Base-by-base conservation (phyloP, 202 grass and related monocot species). In the Musa balbisiana region DNA sequence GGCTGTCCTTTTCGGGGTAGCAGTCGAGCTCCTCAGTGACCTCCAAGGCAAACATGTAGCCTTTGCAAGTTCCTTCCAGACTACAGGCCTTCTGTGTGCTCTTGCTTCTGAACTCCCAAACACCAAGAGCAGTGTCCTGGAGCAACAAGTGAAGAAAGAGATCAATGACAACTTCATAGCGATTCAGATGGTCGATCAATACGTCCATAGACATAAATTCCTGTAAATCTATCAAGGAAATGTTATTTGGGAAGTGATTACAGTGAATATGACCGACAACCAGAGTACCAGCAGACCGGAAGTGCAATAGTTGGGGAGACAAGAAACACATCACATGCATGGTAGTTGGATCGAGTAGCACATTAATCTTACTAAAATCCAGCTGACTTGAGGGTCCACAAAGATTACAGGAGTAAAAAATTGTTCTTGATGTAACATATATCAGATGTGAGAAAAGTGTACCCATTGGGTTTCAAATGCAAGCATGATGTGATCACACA, bases 41-140 rank as follows among this genome's bases (percentile, higher is more conserved):
- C 80, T 98, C 79, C 17, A 98, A 73, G 26, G 91, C 88, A 78
- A 94, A 98, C 70, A 98, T 87, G 82, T 88, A 80, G 75, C 91
- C 94, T 85, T 94, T 98, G 81, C 94, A 98, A 51, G 88, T 75
- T 81, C 94, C 87, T 64, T 81, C 74, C 12, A 76, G 83, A 67
- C 86, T 89, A 65, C 82, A 87, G 55, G 25, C 74, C 62, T 73
- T 79, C 79, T 89, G 81, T 11, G 81, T 94, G 82, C 94, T 98
- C 88, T 98, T 98, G 87, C 94, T 98, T 79, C 87, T 89, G 69
- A 98, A 88, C 58, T 89, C 81, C 90, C 90, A 98, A 27, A 78
- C 43, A 63, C 91, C 94, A 24, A 97, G 77, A 20, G 80, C 71
- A 53, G 16, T 63, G 69, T 75, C 78, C 93, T 97, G 86, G 62